Conservation (phyloP, 805 yeast species). For the Ogataea zsoltii region DNA sequence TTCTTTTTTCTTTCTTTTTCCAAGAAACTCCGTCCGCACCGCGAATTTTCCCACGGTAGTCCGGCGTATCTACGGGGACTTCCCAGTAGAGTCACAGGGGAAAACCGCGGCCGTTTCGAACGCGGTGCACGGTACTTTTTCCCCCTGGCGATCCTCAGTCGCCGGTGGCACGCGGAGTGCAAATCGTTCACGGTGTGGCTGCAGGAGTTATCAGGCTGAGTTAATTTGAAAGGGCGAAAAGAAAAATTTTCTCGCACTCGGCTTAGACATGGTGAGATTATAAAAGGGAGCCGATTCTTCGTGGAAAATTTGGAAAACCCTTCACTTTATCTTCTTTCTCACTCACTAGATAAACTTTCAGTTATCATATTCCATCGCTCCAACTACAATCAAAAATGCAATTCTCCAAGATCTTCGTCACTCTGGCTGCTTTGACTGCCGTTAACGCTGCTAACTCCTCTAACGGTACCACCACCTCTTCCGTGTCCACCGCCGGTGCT, state of each 20-base stretch:
- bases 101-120: neutral
- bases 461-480: slow-evolving; percentile 36
- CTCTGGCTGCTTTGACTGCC: slow-evolving; percentile 69
- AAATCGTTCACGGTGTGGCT: slow-evolving; percentile 1
- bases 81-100: neutral
- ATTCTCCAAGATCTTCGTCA: slow-evolving; percentile 66
- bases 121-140: neutral
- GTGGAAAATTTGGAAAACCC: neutral
- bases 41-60: neutral
- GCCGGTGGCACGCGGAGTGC: neutral
- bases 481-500: slow-evolving; percentile 46
- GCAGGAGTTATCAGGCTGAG: slow-evolving; percentile 1
- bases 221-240: neutral
- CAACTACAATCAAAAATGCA: slow-evolving; percentile 51
- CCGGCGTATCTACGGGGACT: neutral
- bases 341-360: slow-evolving; percentile 2
- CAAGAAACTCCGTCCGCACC: neutral
- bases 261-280: slow-evolving; percentile 7
- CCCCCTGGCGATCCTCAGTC: neutral
- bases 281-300: slow-evolving; percentile 10
- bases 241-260: slow-evolving; percentile 3
- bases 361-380: slow-evolving; percentile 9
- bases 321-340: neutral
- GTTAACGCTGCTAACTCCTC: slow-evolving; percentile 63
- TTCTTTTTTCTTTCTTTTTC: slow-evolving; percentile 1